A percentile compares a stretch with the other conserved stretches of the same genome.
Evolutionary conservation across 2,329 filamentous ascomycete genomes (phyloP).

Genomic region (Aspergillus thermomutatus): DNA sequence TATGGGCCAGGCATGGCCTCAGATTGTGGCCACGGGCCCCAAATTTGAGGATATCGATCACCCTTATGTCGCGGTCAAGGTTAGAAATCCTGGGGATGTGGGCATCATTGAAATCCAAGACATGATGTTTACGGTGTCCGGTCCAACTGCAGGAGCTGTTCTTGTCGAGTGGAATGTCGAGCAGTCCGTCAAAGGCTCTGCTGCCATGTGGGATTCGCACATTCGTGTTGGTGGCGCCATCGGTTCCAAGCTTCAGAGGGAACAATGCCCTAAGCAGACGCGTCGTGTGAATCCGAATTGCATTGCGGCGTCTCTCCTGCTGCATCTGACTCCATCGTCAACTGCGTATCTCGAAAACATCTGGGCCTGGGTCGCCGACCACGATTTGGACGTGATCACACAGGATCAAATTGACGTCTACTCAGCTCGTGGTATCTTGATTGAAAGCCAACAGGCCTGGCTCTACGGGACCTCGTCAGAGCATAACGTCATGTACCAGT

Average conservation of each 20-base stretch:
- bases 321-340: conserved; percentile 61
- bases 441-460: conserved; percentile 54
- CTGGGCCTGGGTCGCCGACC: conserved; percentile 34
- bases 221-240: conserved; percentile 38
- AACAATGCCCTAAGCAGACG: conserved; percentile 26
- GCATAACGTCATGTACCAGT: conserved; percentile 68
- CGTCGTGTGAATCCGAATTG: conserved; percentile 18
- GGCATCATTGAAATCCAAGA: conserved; percentile 46
- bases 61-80: conserved; percentile 48
- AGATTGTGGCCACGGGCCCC: conserved; percentile 46
- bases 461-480: conserved; percentile 64
- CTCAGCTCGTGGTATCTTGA: conserved; percentile 50
- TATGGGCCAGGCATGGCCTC: conserved; percentile 51
- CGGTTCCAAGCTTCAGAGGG: conserved; percentile 30
- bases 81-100: conserved; percentile 48
- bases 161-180: conserved; percentile 38
- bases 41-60: conserved; percentile 32
- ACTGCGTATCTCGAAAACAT: conserved; percentile 32
- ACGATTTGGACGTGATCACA: conserved; percentile 26
- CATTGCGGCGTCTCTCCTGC: conserved; percentile 47
- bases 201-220: conserved; percentile 26
- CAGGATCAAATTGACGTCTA: conserved; percentile 64
- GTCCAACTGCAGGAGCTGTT: conserved; percentile 33
- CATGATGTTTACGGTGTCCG: conserved; percentile 30
- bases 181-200: conserved; percentile 20